A percentile compares a stretch with the other conserved stretches of the same genome.
phyloP scores from a whole-genome alignment of 345 rosid species.

The Salix udensis region DNA sequence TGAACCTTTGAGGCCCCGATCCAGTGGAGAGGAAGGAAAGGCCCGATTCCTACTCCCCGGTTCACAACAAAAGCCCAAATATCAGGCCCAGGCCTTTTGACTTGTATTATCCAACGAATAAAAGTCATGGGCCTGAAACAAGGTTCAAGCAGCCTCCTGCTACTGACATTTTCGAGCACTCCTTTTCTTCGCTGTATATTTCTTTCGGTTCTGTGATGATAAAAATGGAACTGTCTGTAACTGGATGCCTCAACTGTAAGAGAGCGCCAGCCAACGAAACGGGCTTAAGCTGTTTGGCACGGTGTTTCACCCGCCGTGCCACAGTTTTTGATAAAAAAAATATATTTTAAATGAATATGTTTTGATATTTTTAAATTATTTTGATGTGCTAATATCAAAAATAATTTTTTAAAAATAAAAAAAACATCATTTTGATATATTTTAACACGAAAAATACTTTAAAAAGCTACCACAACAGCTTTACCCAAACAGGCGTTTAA shows the following conservation, averaged over 20 bases:
- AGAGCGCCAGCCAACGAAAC: not conserved
- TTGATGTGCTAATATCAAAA: no score
- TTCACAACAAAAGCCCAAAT: not conserved
- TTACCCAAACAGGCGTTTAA: no score
- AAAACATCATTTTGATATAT: no score
- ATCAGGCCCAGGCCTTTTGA: not conserved
- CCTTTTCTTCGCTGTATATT: not conserved
- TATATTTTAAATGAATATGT: no score
- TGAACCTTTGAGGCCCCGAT: not conserved
- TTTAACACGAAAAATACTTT: no score
- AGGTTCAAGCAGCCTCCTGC: not conserved
- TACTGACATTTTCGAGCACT: not conserved
- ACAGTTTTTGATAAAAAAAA: no score
- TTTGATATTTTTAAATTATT: no score
- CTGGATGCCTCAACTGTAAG: not conserved
- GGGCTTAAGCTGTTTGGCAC: no score
- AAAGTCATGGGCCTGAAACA: not conserved
- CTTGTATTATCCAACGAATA: not conserved
- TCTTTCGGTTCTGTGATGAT: not conserved
- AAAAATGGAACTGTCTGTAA: not conserved
- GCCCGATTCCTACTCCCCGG: not conserved
- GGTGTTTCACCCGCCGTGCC: no score
- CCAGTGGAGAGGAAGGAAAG: not conserved
- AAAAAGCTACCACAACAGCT: no score
- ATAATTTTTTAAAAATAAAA: no score